Base-by-base conservation (phyloP, 306 rosid genomes). In the Senna tora region DNA sequence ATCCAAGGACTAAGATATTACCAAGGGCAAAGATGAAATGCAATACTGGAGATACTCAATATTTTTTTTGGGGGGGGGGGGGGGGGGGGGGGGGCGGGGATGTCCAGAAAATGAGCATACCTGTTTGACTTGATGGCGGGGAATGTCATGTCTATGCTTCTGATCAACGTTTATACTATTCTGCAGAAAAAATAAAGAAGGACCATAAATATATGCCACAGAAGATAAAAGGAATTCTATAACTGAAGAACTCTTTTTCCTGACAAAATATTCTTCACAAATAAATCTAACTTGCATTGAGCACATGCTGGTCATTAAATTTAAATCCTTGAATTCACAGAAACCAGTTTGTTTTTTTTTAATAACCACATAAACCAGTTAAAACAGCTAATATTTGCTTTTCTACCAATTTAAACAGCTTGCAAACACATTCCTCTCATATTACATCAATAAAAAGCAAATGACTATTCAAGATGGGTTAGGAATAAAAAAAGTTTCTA, bases 91-190 rank as follows among this genome's bases (percentile, higher is more conserved):
- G n/a, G n/a, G n/a, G n/a, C n/a, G n/a, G 20, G 10, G 25, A 20
- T 36, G 9, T 65, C 61, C 41, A 66, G 34, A 46, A 45, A 53
- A 61, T 45, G 14, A 71, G 46, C 32, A 36, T 56, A 85, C 96
- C 84, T 87, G 88, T 74, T 56, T 64, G 70, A 93, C 81, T 73
- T 85, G 85, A 79, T 85, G 96, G 30, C 97, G 96, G 17, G 89
- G 96, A 47, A 90, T 81, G 73, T 88, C 93, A 38, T 93, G 98
- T 42, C 98, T 85, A 58, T 56, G 75, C 80, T 84, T 88, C 67
- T 59, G 87, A 65, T 93, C 89, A 32, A 90, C 67, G 65, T 52
- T 69, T 43, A 93, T 87, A 84, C 67, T 15, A 76, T 90, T 90
- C 97, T 93, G 89, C 58, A 82, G 32, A 57, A 41, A 16, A 22